Evolutionary conservation across 192 early-diverging fungal genomes (phyloP).

Genomic region (Coemansia sp.): DNA sequence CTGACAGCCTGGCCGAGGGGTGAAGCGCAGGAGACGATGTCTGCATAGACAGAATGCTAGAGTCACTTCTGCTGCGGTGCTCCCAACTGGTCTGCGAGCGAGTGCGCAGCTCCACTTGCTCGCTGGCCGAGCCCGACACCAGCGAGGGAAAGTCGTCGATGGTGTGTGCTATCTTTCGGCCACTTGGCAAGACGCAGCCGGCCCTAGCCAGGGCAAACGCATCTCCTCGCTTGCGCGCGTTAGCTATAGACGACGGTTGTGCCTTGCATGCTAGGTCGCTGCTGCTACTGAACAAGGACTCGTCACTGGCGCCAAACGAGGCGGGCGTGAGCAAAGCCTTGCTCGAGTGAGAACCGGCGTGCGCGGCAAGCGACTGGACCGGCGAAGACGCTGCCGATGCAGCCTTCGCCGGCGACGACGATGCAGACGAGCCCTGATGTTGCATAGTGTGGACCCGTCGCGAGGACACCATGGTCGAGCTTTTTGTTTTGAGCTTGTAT

Average conservation of each 20-base stretch:
- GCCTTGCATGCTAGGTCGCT: constrained; percentile 2
- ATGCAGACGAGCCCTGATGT: constrained; percentile 6
- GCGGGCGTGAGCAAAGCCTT: constrained; percentile 12
- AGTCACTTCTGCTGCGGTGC: constrained; percentile 11
- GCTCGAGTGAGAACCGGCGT: not conserved
- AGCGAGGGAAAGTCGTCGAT: constrained; percentile 46
- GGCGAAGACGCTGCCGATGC: constrained; percentile 31
- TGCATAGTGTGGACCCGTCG: constrained; percentile 32
- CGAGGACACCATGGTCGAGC: constrained; percentile 37
- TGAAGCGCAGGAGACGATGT: constrained; percentile 12
- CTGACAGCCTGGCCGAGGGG: not conserved
- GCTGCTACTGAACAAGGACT: constrained; percentile 1
- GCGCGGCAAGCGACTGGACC: constrained; percentile 8
- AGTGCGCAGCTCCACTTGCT: constrained; percentile 8
- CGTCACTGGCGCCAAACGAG: constrained; percentile 12
- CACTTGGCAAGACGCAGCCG: not conserved
- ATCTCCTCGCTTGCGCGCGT: not conserved
- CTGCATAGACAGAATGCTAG: constrained; percentile 15
- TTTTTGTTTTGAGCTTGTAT: constrained; percentile 54
- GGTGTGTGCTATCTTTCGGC: constrained; percentile 24
- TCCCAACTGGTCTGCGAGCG: constrained; percentile 37
- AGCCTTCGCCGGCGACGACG: constrained; percentile 16
- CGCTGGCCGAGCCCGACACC: constrained; percentile 20
- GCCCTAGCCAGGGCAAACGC: not conserved
- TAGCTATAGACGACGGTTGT: not conserved